phyloP scores from a whole-genome alignment of 331 rosid genomes.

The Prunus yedoensis region DNA sequence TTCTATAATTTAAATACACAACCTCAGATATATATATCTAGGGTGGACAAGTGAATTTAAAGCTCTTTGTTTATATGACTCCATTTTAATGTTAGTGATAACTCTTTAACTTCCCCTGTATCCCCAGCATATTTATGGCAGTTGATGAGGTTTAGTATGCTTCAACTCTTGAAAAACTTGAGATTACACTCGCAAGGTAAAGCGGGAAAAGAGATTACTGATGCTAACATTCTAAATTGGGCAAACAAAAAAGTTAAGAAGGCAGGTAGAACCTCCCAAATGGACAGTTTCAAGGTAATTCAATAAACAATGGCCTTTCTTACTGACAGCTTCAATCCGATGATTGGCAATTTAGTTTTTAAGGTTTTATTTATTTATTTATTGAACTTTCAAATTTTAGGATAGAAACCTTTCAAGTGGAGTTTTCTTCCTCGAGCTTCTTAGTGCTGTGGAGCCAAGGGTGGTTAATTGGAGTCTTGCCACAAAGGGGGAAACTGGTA shows the following conservation, averaged over 20 bases:
- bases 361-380: slow-evolving; percentile 9
- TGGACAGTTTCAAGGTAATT: slow-evolving; percentile 95
- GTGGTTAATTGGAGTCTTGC: slow-evolving; percentile 98
- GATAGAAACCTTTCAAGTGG: slow-evolving; percentile 91
- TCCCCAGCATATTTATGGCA: slow-evolving; percentile 86
- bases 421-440: slow-evolving; percentile 91
- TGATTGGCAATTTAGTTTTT: slow-evolving; percentile 6
- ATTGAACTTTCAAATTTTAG: slow-evolving; percentile 42
- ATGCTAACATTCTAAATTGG: slow-evolving; percentile 86
- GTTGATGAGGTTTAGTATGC: slow-evolving; percentile 94
- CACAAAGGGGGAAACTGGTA: slow-evolving; percentile 94
- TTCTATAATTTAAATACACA: not conserved
- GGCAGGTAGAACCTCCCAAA: slow-evolving; percentile 67
- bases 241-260: slow-evolving; percentile 88
- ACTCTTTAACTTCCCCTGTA: slow-evolving; percentile 10
- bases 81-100: not conserved
- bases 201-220: slow-evolving; percentile 84
- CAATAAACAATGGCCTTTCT: slow-evolving; percentile 8
- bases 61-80: not conserved
- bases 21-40: not conserved
- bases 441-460: slow-evolving; percentile 94
- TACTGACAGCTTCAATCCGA: not conserved
- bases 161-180: slow-evolving; percentile 90
- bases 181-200: slow-evolving; percentile 89
- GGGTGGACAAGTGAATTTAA: not conserved